Evolutionary conservation across 805 yeast genomes (phyloP), one percentile per base, ranked within the genome.

Genomic region (Candida maltosa): DNA sequence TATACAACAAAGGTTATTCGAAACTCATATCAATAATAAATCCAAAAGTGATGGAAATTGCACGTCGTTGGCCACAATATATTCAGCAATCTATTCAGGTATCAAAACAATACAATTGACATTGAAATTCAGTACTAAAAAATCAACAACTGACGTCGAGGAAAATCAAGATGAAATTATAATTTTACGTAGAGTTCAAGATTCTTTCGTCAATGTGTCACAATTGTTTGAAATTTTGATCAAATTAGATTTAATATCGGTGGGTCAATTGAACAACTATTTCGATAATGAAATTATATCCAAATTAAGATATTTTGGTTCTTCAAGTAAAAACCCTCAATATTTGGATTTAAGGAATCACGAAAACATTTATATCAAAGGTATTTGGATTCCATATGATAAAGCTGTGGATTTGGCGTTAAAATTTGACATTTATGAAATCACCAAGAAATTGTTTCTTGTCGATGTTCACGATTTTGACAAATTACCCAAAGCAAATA

Each of bases 401-500:
- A 62, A 58, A 45, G 71, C 72, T 2, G 68, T 67, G 12, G 37
- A 47, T 15, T 39, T 67, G n/a, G 63, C 70, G 9, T 46, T 57
- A 17, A 58, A 58, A 34, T 64, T 66, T 38, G 70, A 65, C 44
- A 46, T 66, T 24, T 67, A 67, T 46, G 62, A 58, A 34, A 39
- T 64, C 29, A 48, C 55, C 18, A 65, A 65, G 47, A 49, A 46
- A 37, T 46, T 67, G 30, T 64, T 66, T 35, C 48, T 67, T 35
- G 56, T 67, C n/a, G 72, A 67, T 40, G 73, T 67, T 25, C 73
- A 67, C 41, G 71, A 65, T 38, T 66, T 48, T 40, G 70, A 65
- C 35, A 49, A 48, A 37, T 52, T 67, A 18, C 69, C 69, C 6
- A 51, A 47, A 38, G 39, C 42, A 17, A 36, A 35, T 23, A 48